Evolutionary conservation across 2,329 filamentous ascomycete genomes (phyloP), one percentile per base, ranked within the genome.

Genomic region (Neofusicoccum sp.): DNA sequence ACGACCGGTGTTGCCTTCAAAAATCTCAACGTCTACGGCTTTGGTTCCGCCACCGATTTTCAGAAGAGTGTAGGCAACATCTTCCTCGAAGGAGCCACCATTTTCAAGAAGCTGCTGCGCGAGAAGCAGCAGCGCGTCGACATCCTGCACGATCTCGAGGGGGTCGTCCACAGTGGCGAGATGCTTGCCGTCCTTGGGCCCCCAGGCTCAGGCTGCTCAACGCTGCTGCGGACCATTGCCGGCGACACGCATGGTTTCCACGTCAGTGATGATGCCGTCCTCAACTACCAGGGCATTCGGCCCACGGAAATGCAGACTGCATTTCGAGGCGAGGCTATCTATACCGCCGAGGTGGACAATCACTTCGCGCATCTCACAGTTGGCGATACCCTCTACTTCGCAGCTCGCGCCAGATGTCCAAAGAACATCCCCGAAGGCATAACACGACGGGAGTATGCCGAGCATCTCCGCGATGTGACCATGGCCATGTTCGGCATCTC

Each of bases 211-310:
- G 89, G 89, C 50, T 96, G 92, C 74, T 91, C 89, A 6, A 96
- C 92, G 0, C 86, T 95, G 56, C 81, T 96, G 54, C 95, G 95
- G 78, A 90, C 90, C 0, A 86, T 95, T 68, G 86, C 91, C 4
- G 91, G 91, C 56, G 90, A 95, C 75, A 91, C 89, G 22, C 88
- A 93, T 69, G 92, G 92, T 56, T 88, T 95, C 67, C 86, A 84
- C n/a, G 12, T 44, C 6, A n/a, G 41, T 6, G n/a, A 14, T 16
- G n/a, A 12, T 16, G 12, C 41, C 12, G 22, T 22, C 22, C 22
- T 95, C 71, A 93, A 94, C 76, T 95, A 95, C 72, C 89, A 94
- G 72, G 89, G 87, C 65, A 82, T 91, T 69, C 77, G 85, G 1
- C 83, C 89, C 64, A 79, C 89, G 71, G 85, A 90, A 69, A 93